Evolutionary conservation across 2,329 filamentous ascomycete species (phyloP), one percentile per base, ranked within the genome.

Genomic region (Paraphoma chrysanthemicola): DNA sequence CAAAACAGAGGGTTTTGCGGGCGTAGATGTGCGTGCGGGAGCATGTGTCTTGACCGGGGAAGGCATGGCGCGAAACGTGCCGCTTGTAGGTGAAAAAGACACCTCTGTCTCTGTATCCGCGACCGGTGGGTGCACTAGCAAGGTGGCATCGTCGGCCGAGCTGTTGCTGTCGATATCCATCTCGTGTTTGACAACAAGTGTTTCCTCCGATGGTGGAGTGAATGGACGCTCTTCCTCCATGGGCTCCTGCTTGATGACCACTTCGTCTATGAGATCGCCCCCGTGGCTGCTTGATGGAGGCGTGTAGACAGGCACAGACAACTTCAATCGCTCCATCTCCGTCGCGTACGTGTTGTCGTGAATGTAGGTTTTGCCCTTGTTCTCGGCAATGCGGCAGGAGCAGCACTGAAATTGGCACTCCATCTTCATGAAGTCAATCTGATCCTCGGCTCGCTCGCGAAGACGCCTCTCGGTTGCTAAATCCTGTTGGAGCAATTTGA

Each of bases 361-460:
- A 64, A 78, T 66, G 66, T 79, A 70, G 54, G 73, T 51, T 72
- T 73, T 75, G 71, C 77, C 66, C 44, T 75, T 67, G 46, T 70
- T 68, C 61, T 77, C 72, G 10, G 74, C 73, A 64, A 78, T 73
- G 59, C 68, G 83, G 70, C 88, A 89, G 1, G 84, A 80, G 78
- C 90, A 92, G 75, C 85, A 87, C 45, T 84, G 83, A 62, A 93
- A 83, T 48, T 86, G 83, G 72, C 89, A 92, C 73, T 94, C 90
- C 52, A 90, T 84, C 69, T 91, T 86, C 71, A 93, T 81, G 74
- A 92, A 93, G 31, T 93, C 89, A 46, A 92, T 82, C 69, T 90
- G 86, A 57, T 92, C 90, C 60, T 89, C 82, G 0, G 90, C 89
- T 7, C 89, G 85, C 59, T 90, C 83, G 9, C 90, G 88, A 52